Percentiles rank a stretch among this genome's conserved stretches.
Evolutionary conservation across 164 flowering plant species (phyloP).

Genomic region (Chimonanthus praecox): DNA sequence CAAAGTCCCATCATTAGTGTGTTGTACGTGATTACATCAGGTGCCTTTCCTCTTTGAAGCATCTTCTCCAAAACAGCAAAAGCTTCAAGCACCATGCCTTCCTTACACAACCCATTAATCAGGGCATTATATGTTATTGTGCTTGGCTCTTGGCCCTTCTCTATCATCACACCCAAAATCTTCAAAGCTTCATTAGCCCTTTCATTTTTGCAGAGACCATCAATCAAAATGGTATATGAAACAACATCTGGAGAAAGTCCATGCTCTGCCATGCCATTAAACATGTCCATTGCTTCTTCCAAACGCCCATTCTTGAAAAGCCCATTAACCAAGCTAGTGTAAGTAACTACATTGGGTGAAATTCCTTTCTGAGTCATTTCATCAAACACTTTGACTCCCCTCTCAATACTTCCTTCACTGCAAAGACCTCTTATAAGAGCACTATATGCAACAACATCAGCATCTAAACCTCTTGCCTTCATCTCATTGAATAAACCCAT

Average conservation of each 20-base stretch:
- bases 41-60: conserved; percentile 41
- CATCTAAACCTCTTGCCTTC: conserved; percentile 37
- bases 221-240: conserved; percentile 45
- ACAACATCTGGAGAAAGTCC: conserved; percentile 51
- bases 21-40: conserved; percentile 55
- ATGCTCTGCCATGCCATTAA: conserved; percentile 38
- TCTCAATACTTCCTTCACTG: conserved; percentile 28
- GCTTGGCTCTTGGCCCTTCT: conserved; percentile 53
- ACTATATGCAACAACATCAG: conserved; percentile 39
- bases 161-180: conserved; percentile 43
- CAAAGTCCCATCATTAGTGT: conserved; percentile 50
- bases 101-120: conserved; percentile 55
- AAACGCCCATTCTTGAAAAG: conserved; percentile 43
- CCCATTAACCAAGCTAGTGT: conserved; percentile 36
- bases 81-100: conserved; percentile 49
- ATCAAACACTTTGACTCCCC: conserved; percentile 19
- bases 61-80: conserved; percentile 37
- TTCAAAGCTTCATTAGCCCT: conserved; percentile 40
- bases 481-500: conserved; percentile 42
- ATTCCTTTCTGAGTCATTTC: conserved; percentile 47
- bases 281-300: conserved; percentile 42
- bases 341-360: conserved; percentile 43
- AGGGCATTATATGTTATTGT: conserved; percentile 46
- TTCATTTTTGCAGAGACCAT: conserved; percentile 52
- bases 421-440: conserved; percentile 49